These are phyloP conservation scores for Mortierella sp. DNA, from an alignment of 371 early-diverging fungal genomes.

Conservation along the genomic window DNA sequence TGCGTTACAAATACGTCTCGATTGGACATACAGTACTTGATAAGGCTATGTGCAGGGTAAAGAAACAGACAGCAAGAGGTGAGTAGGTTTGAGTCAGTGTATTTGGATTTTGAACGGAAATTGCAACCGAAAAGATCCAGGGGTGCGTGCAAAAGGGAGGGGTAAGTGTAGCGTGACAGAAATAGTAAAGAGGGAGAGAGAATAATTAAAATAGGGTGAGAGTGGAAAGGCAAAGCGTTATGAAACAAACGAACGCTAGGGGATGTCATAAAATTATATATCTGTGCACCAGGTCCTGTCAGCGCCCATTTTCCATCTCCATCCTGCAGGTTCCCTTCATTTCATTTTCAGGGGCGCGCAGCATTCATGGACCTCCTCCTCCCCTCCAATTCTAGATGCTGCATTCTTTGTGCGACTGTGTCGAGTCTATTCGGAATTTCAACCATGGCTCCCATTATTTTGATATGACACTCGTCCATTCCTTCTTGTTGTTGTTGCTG, in stretches of 20 bases:
- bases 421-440: no score
- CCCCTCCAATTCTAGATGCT: no score
- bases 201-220: not conserved
- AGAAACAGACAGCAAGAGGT: not conserved
- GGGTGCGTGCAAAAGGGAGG: not conserved
- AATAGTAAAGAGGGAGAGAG: not conserved
- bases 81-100: not conserved
- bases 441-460: no score
- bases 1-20: conserved; percentile 83
- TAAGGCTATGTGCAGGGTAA: conserved; percentile 55
- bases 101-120: not conserved
- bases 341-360: no score
- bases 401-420: no score
- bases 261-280: not conserved
- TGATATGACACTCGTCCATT: no score
- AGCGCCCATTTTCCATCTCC: no score
- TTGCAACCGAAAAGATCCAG: conserved; percentile 2
- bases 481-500: no score
- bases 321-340: no score
- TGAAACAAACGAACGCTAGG: not conserved
- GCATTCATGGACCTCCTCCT: no score
- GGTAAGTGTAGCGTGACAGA: not conserved
- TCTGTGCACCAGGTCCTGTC: not conserved
- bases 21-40: conserved; percentile 66
- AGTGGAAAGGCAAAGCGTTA: not conserved